A percentile compares a stretch with the other conserved stretches of the same genome.
Evolutionary conservation across 306 rosid genomes (phyloP).

Genomic region (Pyrus pyrifolia): DNA sequence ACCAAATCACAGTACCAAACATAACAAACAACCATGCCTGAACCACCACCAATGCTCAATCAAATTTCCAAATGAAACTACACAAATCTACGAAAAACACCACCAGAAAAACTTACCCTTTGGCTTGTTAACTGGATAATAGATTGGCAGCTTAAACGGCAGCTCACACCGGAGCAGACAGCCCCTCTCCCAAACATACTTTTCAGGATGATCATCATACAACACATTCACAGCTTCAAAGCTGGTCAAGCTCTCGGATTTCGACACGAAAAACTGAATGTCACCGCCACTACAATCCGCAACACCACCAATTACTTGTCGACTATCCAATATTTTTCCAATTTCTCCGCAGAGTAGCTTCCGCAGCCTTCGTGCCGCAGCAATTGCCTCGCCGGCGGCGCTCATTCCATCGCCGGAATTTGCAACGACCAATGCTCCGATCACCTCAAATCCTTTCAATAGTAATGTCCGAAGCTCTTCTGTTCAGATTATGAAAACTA

Average conservation of each 20-base stretch:
- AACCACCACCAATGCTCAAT: not conserved
- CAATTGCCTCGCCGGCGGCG: slow-evolving; percentile 42
- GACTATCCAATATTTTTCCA: slow-evolving; percentile 5
- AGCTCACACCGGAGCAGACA: slow-evolving; percentile 74
- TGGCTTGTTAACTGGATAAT: slow-evolving; percentile 41
- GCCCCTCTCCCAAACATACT: slow-evolving; percentile 78
- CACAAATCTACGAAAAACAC: not conserved
- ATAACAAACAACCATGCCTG: not conserved
- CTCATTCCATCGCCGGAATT: slow-evolving; percentile 18
- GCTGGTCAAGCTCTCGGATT: slow-evolving; percentile 18
- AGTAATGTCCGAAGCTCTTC: slow-evolving; percentile 59
- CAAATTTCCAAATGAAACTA: not conserved
- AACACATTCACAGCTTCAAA: slow-evolving; percentile 31
- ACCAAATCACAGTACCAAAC: not conserved
- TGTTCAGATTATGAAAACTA: slow-evolving; percentile 26
- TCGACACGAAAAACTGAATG: slow-evolving; percentile 41
- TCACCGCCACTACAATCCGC: slow-evolving; percentile 29
- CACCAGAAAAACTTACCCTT: slow-evolving; percentile 35
- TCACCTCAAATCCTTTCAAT: slow-evolving; percentile 55
- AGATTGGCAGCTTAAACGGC: slow-evolving; percentile 62
- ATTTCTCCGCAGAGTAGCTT: slow-evolving; percentile 32
- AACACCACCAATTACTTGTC: slow-evolving; percentile 54
- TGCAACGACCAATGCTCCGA: slow-evolving; percentile 57
- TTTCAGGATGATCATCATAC: slow-evolving; percentile 43
- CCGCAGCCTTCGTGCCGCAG: slow-evolving; percentile 38